Conservation (phyloP, 2,329 filamentous ascomycete species). For the Atkinsonella hypoxylon region DNA sequence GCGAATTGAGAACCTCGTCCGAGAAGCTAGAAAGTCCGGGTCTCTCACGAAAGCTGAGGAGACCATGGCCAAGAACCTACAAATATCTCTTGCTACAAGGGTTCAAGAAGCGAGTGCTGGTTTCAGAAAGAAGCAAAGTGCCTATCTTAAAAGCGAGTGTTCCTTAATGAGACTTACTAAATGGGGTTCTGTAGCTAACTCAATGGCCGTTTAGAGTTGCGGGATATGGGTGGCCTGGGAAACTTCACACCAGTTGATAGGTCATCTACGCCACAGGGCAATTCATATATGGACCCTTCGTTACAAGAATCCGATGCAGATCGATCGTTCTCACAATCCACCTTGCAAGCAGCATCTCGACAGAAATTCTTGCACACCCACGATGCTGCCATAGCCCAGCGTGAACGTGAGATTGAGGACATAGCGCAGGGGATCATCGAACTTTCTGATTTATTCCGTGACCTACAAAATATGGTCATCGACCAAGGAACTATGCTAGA, state of each 20-base stretch:
- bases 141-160: slow-evolving; percentile 75
- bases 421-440: slow-evolving; percentile 98
- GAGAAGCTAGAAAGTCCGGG: slow-evolving; percentile 62
- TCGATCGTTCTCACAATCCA: slow-evolving; percentile 80
- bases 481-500: slow-evolving; percentile 86
- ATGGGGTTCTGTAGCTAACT: not conserved
- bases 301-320: slow-evolving; percentile 90
- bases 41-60: slow-evolving; percentile 74
- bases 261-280: slow-evolving; percentile 35
- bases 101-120: slow-evolving; percentile 85
- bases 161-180: slow-evolving; percentile 3
- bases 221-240: slow-evolving; percentile 53
- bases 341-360: slow-evolving; percentile 66
- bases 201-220: slow-evolving; percentile 46
- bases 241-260: slow-evolving; percentile 39
- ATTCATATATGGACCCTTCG: slow-evolving; percentile 67
- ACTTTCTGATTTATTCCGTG: slow-evolving; percentile 89
- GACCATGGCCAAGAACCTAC: slow-evolving; percentile 91
- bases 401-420: slow-evolving; percentile 92
- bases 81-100: slow-evolving; percentile 75
- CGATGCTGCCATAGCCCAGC: slow-evolving; percentile 76
- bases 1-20: slow-evolving; percentile 75
- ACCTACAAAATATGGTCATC: slow-evolving; percentile 90
- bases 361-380: slow-evolving; percentile 59
- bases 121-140: slow-evolving; percentile 95